Conservation (phyloP, 345 rosid species). For the Eucalyptus lansdowneana region DNA sequence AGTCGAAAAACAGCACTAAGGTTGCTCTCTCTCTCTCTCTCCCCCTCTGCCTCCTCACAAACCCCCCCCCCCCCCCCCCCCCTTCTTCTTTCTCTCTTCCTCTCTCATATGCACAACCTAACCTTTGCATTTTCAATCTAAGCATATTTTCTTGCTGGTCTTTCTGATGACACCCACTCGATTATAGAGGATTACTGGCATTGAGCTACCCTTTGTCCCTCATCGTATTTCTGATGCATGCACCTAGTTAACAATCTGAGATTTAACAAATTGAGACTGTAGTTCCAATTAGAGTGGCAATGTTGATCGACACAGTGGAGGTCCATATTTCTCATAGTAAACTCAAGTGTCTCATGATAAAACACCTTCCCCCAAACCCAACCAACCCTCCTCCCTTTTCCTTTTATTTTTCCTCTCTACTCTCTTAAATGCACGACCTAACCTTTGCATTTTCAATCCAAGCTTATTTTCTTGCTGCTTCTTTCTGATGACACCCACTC, state of each 20-base stretch:
- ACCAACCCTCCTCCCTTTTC: neutral
- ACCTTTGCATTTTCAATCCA: neutral
- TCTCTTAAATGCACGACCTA: neutral
- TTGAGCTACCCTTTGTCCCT: too few relatives aligned
- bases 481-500: neutral
- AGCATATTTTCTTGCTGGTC: neutral
- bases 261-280: neutral
- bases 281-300: neutral
- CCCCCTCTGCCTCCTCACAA: neutral
- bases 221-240: neutral
- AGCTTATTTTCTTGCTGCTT: neutral
- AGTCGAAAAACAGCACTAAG: slow-evolving; percentile 65
- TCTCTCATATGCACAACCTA: neutral
- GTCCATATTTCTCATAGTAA: neutral
- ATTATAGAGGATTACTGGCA: too few relatives aligned
- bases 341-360: neutral
- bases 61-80: rapidly evolving
- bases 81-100: neutral
- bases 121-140: neutral
- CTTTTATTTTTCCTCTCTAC: neutral
- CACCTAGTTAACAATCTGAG: neutral
- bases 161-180: neutral
- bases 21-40: slow-evolving; percentile 9
- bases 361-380: neutral
- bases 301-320: neutral